Evolutionary conservation across 2,329 filamentous ascomycete species (phyloP), one percentile per base, ranked within the genome.

Genomic region (Aspergillus quadricinctus): DNA sequence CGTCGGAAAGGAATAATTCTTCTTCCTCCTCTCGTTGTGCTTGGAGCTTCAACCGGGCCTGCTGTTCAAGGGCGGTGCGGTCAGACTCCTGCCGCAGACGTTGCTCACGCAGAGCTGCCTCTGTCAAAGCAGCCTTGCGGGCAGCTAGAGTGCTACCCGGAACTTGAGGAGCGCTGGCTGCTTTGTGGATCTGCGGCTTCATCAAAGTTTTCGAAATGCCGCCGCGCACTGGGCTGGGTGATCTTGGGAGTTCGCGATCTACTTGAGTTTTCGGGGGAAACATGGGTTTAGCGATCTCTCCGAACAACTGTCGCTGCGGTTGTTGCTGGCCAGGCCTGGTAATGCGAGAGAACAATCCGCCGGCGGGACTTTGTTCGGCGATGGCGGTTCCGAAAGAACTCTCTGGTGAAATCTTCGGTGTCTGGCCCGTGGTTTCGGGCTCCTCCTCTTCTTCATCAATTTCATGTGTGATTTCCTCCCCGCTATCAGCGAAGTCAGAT

Each of bases 401-500:
- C 58, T 78, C 75, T 0, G 73, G 73, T 0, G 76, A 77, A 9
- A 69, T 71, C 54, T 75, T 74, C 2, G 74, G 64, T 49, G 71
- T 75, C 40, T 70, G 66, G 4, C 67, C 63, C 6, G 67, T 66
- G 11, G 62, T 61, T 45, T 73, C 71, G 8, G 59, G 48, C 29
- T 57, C 55, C 40, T 69, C 66, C 31, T 67, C 67, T n/a, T 59
- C 57, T 17, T 69, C 64, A 50, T 67, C 70, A 48, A 72, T 57
- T 27, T 78, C 75, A 43, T 75, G 71, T 1, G 74, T 74, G n/a
- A 78, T 68, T 37, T 80, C 78, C 54, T 78, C 74, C 9, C 74
- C 77, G 54, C 76, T 79, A 49, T 76, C 77, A 54, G 72, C 73
- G 60, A 78, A 78, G 31, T 77, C 76, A 4, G 75, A 74, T 48